Base-by-base conservation (phyloP, 495 filamentous ascomycete species). In the Podospora pseudocomata region DNA sequence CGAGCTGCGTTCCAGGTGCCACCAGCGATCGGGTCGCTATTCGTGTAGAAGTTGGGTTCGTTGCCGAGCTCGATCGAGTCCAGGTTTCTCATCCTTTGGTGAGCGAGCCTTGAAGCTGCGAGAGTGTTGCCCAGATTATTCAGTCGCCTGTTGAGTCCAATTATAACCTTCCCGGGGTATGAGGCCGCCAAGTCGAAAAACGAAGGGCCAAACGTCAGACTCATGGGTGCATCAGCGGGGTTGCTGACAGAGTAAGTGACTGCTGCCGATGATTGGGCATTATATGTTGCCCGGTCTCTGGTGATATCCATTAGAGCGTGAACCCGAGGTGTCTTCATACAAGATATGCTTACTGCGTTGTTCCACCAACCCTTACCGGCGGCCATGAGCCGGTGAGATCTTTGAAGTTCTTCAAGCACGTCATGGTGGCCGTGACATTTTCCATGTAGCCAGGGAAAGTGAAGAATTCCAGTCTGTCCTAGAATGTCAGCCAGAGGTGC, bases 61-160 rank as follows among this genome's bases (percentile, higher is more conserved):
- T 89, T 89, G 1, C 87, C 86, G 1, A 89, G 76, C 70, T 89
- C 87, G 57, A 89, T 84, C 2, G 86, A 83, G 34, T 85, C 79
- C 23, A 88, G 72, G 66, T 87, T 88, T 9, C 67, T 71, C 58
- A 86, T 82, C 30, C 81, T 74, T 0, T 67, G 68, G 20, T 81
- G 78, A 0, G 81, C 84, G 1, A 83, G 73, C 54, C 77, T 81
- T 0, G 86, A 85, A 1, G 87, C 86, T 0, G 79, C 77, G 55
- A 88, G 85, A 0, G 85, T 87, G 66, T 88, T 88, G 2, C 76
- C 75, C 56, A 86, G 77, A 18, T 87, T 76, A 65, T 88, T 80
- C 63, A 87, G 80, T 0, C 84, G 85, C 53, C 86, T 78, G 70
- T 88, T 88, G 53, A 89, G 72, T 0, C 87, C 86, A 34, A 88